phyloP scores from a whole-genome alignment of 73 alveolate genomes.

The Durusdinium trenchii region DNA sequence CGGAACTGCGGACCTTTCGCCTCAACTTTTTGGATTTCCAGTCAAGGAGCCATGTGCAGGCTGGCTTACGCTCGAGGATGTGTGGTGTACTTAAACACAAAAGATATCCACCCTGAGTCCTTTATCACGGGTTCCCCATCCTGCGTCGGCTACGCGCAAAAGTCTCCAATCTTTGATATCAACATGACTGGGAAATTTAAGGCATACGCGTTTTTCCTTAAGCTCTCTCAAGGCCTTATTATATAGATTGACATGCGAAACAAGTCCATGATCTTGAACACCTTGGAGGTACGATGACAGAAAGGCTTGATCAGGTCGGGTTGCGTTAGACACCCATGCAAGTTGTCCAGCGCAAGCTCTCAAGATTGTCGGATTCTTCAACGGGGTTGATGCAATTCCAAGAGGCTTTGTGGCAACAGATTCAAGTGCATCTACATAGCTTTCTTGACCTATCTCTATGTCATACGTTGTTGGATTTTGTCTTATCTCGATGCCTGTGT shows the following conservation, averaged over 20 bases:
- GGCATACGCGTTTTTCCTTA: neutral
- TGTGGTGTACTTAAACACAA: neutral
- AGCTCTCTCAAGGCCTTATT: conserved; percentile 34
- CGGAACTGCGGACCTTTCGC: neutral
- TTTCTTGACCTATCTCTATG: conserved; percentile 5
- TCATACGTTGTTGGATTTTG: neutral
- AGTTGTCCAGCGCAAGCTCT: conserved; percentile 31
- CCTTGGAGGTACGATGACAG: conserved; percentile 42
- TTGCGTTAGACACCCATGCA: conserved; percentile 27
- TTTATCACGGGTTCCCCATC: conserved; percentile 5
- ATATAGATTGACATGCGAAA: neutral
- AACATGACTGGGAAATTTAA: neutral
- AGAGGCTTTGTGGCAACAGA: neutral
- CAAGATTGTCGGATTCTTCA: neutral
- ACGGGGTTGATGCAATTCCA: neutral
- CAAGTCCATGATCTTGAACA: neutral
- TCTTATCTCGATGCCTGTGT: conserved; percentile 8
- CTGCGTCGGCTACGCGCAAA: conserved; percentile 12
- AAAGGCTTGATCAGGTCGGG: conserved; percentile 16
- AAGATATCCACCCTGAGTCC: neutral
- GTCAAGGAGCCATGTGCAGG: neutral
- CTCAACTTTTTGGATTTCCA: neutral
- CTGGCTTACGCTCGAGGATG: neutral
- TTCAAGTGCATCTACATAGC: neutral
- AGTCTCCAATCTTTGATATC: neutral